Conservation (phyloP, 73 alveolate genomes). For the Chromera velia region DNA sequence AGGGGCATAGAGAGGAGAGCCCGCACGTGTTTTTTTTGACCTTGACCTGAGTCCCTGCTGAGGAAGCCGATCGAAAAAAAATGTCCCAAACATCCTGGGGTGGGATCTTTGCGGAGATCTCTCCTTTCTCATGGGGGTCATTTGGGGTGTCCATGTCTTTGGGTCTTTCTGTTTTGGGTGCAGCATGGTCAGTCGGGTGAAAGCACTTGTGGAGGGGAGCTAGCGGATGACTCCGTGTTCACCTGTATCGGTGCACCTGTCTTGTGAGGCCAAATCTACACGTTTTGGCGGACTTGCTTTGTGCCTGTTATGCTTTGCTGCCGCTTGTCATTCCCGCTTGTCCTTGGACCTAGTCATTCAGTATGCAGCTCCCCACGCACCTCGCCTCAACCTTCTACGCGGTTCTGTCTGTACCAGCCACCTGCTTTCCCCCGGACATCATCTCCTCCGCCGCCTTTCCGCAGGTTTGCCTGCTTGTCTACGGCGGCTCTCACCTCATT, state of each 20-base stretch:
- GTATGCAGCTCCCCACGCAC: too few species aligned
- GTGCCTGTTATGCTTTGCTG: too few species aligned
- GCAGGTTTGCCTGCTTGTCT: neutral
- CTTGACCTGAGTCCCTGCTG: too few species aligned
- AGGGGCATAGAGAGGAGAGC: too few species aligned
- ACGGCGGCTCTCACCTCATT: neutral
- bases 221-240: neutral
- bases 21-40: too few species aligned
- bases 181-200: slow-evolving; percentile 66
- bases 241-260: neutral
- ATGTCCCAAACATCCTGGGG: too few species aligned
- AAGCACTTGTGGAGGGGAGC: neutral
- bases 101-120: neutral
- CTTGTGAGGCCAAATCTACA: neutral
- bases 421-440: neutral
- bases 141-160: slow-evolving; percentile 88
- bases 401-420: neutral
- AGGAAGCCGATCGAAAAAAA: too few species aligned
- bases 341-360: too few species aligned
- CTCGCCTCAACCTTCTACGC: neutral
- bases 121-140: slow-evolving; percentile 82
- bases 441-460: neutral
- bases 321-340: too few species aligned
- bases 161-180: slow-evolving; percentile 88
- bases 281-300: too few species aligned